Conservation (phyloP, 257 asterid genomes). For the Solanum phureja region DNA sequence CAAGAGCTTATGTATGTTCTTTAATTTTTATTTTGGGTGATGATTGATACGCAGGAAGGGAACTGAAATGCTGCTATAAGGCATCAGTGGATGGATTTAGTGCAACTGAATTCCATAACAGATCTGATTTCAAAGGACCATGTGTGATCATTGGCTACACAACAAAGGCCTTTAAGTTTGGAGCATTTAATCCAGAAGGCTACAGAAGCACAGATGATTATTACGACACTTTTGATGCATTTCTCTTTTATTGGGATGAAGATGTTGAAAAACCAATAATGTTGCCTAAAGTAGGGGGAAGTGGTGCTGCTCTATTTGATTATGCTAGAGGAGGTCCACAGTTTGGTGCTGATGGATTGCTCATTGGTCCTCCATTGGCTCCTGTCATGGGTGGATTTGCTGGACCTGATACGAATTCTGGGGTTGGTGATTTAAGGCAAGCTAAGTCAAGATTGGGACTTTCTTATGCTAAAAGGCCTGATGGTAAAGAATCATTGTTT, state of each 20-base stretch:
- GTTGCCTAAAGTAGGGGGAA: constrained; percentile 81
- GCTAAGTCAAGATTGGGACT: constrained; percentile 83
- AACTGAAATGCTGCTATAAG: constrained; percentile 77
- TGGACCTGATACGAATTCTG: constrained; percentile 83
- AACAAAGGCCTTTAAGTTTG: constrained; percentile 46
- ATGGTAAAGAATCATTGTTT: constrained; percentile 75
- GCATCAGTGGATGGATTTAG: constrained; percentile 78
- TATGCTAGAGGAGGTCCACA: constrained; percentile 95
- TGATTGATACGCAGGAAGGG: constrained; percentile 35
- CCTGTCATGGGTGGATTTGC: constrained; percentile 96
- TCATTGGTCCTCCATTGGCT: constrained; percentile 81
- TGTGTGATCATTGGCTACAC: constrained; percentile 84
- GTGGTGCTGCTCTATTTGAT: constrained; percentile 90
- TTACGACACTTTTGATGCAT: constrained; percentile 73
- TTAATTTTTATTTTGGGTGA: not conserved
- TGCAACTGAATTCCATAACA: constrained; percentile 65
- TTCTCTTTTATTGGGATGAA: constrained; percentile 63
- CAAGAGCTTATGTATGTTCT: not conserved
- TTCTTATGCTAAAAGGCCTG: constrained; percentile 70
- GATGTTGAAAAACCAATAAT: constrained; percentile 21
- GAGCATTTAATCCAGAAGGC: constrained; percentile 90
- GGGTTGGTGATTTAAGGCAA: constrained; percentile 69
- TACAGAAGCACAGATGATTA: constrained; percentile 88
- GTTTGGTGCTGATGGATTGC: constrained; percentile 84
- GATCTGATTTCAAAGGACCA: constrained; percentile 85